These are phyloP conservation scores for Erythrobasidium yunnanense DNA, from an alignment of 768 basidiomycete species.

Conservation along the genomic window DNA sequence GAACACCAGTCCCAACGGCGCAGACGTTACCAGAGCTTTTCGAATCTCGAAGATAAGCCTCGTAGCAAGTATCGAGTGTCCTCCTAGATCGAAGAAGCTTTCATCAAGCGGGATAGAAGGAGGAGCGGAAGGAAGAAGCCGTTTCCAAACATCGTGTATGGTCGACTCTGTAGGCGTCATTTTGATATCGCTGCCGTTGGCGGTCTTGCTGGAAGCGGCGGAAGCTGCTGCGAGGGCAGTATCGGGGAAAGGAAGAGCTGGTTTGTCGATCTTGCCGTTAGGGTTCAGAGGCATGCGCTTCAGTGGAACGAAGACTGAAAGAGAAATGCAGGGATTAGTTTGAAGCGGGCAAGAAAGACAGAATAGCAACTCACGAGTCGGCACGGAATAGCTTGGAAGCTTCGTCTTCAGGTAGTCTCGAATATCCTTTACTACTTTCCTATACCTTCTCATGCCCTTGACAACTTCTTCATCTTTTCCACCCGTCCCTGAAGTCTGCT, in stretches of 20 bases:
- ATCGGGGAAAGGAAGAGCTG: slow-evolving; percentile 94
- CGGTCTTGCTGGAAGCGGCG: slow-evolving; percentile 43
- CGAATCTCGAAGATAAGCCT: slow-evolving; percentile 93
- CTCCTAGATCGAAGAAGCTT: slow-evolving; percentile 95
- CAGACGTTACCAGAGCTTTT: slow-evolving; percentile 77
- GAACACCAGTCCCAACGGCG: slow-evolving; percentile 83
- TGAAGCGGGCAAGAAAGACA: background rate
- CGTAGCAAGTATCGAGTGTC: slow-evolving; percentile 95
- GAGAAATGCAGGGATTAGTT: slow-evolving; percentile 3
- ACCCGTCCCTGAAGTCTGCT: slow-evolving; percentile 42
- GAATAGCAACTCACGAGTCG: slow-evolving; percentile 57
- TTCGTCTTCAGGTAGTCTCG: slow-evolving; percentile 94
- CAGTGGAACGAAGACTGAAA: slow-evolving; percentile 80
- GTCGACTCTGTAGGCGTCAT: slow-evolving; percentile 63
- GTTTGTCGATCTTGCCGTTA: slow-evolving; percentile 98
- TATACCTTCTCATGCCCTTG: slow-evolving; percentile 71
- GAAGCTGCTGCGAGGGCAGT: slow-evolving; percentile 56
- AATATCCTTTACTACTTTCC: slow-evolving; percentile 80
- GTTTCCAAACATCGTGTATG: slow-evolving; percentile 73
- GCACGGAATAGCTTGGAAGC: slow-evolving; percentile 85
- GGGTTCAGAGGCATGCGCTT: slow-evolving; percentile 94
- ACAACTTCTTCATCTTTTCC: slow-evolving; percentile 53
- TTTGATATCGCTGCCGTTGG: slow-evolving; percentile 40
- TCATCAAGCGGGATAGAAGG: slow-evolving; percentile 68
- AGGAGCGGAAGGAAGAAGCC: slow-evolving; percentile 61